A percentile compares a stretch with the other conserved stretches of the same genome.
Evolutionary conservation across 257 asterid genomes (phyloP).

Genomic region (Buddleja alternifolia): DNA sequence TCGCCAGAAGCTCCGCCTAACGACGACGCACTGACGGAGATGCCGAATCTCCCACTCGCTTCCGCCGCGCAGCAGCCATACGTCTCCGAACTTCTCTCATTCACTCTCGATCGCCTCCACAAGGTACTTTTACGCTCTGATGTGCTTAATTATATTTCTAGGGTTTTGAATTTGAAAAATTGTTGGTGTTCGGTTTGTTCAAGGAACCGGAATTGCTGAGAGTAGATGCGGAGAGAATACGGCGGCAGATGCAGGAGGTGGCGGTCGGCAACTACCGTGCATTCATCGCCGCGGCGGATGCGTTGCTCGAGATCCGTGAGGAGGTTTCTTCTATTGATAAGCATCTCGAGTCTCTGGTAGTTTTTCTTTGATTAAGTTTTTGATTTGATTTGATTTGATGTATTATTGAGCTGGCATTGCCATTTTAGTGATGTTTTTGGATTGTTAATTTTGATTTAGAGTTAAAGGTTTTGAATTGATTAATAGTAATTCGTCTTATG

Average conservation of each 20-base stretch:
- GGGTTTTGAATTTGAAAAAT: conserved; percentile 19
- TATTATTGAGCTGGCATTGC: conserved; percentile 33
- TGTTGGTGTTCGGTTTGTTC: conserved; percentile 5
- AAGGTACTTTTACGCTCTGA: conserved; percentile 51
- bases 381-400: conserved; percentile 26
- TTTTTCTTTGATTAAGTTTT: background rate
- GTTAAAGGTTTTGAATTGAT: background rate
- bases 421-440: background rate
- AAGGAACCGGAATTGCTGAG: conserved; percentile 94
- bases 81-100: conserved; percentile 91
- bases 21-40: conserved; percentile 45
- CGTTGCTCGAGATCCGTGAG: conserved; percentile 76
- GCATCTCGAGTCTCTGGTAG: conserved; percentile 88
- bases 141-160: conserved; percentile 19
- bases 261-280: conserved; percentile 95
- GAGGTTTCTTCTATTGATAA: conserved; percentile 86
- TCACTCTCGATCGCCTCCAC: conserved; percentile 98
- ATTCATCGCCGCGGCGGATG: conserved; percentile 91
- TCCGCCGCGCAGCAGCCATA: conserved; percentile 90
- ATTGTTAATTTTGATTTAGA: background rate
- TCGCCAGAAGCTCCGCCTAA: conserved; percentile 51
- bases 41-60: conserved; percentile 77
- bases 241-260: conserved; percentile 99
- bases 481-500: background rate
- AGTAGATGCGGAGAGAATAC: conserved; percentile 95